Percentiles rank a stretch among this genome's conserved stretches.
Evolutionary conservation across 371 early-diverging fungal species (phyloP).

Genomic region (Rhizopus delemar): DNA sequence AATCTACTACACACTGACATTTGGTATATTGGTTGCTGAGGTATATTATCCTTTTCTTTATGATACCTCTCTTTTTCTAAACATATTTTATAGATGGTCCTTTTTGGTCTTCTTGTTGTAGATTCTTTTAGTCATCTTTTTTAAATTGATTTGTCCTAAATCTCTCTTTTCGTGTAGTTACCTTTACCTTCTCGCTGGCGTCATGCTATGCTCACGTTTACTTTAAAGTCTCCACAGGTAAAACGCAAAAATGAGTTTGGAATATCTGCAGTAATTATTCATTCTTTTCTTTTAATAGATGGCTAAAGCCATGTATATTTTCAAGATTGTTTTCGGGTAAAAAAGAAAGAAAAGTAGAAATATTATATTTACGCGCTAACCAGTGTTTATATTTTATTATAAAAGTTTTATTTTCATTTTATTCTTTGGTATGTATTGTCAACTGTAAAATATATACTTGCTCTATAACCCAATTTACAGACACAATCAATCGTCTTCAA

Average conservation of each 20-base stretch:
- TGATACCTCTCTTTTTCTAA: too few species aligned
- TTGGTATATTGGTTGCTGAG: slow-evolving; percentile 41
- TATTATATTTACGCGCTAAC: background rate
- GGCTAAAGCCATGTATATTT: slow-evolving; percentile 41
- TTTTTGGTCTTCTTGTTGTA: slow-evolving; percentile 47
- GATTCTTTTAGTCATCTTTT: background rate
- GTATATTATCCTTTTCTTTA: slow-evolving; percentile 12
- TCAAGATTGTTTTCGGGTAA: slow-evolving; percentile 62
- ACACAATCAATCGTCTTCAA: slow-evolving; percentile 66
- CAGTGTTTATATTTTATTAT: background rate
- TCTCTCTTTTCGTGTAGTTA: slow-evolving; percentile 27
- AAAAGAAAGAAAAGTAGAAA: slow-evolving; percentile 3
- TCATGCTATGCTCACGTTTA: slow-evolving; percentile 49
- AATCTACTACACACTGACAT: slow-evolving; percentile 41
- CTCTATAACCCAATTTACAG: slow-evolving; percentile 25
- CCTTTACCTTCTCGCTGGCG: slow-evolving; percentile 60
- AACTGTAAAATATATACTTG: background rate
- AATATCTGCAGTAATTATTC: slow-evolving; percentile 1
- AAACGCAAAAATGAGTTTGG: background rate
- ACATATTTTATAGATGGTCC: slow-evolving; percentile 28
- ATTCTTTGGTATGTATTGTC: slow-evolving; percentile 49
- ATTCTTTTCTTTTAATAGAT: slow-evolving; percentile 22
- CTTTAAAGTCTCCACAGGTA: slow-evolving; percentile 43
- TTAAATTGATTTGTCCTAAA: background rate
- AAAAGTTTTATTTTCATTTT: slow-evolving; percentile 57